Percentiles rank a stretch among this genome's conserved stretches.
phyloP scores from a whole-genome alignment of 2,329 filamentous ascomycete genomes.

The Fusarium buharicum region DNA sequence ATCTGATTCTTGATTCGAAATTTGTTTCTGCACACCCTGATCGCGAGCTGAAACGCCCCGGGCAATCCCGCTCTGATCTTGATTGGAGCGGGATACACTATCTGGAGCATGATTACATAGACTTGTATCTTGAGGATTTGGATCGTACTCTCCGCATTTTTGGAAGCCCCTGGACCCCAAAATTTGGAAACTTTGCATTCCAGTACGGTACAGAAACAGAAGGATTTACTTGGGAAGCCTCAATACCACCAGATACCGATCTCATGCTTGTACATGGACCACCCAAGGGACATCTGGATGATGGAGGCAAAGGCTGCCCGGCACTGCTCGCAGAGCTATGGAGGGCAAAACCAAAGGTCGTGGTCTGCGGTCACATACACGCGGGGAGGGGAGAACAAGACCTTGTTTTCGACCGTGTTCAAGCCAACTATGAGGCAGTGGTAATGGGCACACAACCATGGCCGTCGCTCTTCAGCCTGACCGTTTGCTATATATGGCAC shows the following conservation, averaged over 20 bases:
- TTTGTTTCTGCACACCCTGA: slow-evolving; percentile 51
- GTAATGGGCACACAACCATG: background rate
- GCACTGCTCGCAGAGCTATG: background rate
- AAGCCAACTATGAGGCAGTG: background rate
- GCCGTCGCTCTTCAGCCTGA: background rate
- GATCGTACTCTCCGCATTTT: slow-evolving; percentile 25
- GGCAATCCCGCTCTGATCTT: slow-evolving; percentile 26
- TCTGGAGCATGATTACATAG: slow-evolving; percentile 28
- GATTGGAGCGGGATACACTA: slow-evolving; percentile 40
- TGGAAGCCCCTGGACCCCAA: slow-evolving; percentile 42
- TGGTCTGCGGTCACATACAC: slow-evolving; percentile 4
- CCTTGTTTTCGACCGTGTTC: background rate
- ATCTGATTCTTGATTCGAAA: slow-evolving; percentile 68
- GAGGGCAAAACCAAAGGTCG: background rate
- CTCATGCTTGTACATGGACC: background rate
- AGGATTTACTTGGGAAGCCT: background rate
- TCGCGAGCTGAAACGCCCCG: slow-evolving; percentile 26
- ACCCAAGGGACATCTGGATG: background rate
- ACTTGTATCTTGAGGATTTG: slow-evolving; percentile 16
- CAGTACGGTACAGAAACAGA: background rate
- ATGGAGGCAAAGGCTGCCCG: slow-evolving; percentile 1
- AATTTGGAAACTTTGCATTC: slow-evolving; percentile 7
- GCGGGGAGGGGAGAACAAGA: background rate
- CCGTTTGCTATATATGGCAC: background rate
- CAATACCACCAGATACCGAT: background rate